These are phyloP conservation scores for Aspergillus sp. DNA, from an alignment of 2,329 filamentous ascomycete species.

Conservation along the genomic window DNA sequence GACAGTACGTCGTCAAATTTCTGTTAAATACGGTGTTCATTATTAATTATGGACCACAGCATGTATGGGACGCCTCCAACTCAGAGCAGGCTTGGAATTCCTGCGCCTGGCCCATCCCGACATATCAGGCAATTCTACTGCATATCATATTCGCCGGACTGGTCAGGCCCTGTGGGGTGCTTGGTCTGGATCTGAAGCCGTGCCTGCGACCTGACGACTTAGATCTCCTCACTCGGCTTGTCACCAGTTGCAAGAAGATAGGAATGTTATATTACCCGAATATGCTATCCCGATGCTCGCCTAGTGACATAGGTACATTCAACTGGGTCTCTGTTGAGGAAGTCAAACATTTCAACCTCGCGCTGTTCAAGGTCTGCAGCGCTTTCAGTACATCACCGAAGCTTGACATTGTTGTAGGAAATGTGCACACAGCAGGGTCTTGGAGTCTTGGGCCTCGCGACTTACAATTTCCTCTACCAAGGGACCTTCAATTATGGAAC, in stretches of 20 bases:
- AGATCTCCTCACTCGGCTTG: slow-evolving; percentile 22
- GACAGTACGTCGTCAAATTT: slow-evolving; percentile 14
- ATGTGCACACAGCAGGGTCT: too few relatives aligned
- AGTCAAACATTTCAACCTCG: slow-evolving; percentile 29
- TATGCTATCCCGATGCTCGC: slow-evolving; percentile 20
- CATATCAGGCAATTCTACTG: slow-evolving; percentile 33
- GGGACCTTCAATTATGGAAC: too few relatives aligned
- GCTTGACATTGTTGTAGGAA: too few relatives aligned
- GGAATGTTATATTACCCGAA: slow-evolving; percentile 32
- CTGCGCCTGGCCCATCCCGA: slow-evolving; percentile 31
- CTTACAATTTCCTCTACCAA: too few relatives aligned
- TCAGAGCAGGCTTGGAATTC: neutral
- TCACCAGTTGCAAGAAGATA: slow-evolving; percentile 26
- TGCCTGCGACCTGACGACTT: slow-evolving; percentile 6
- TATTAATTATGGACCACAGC: slow-evolving; percentile 9
- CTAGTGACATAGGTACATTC: slow-evolving; percentile 15
- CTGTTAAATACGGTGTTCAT: accelerated
- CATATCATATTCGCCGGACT: slow-evolving; percentile 29
- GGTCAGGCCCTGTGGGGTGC: neutral
- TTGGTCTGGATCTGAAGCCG: slow-evolving; percentile 17
- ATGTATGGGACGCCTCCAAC: slow-evolving; percentile 24
- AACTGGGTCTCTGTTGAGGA: slow-evolving; percentile 30
- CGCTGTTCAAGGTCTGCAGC: slow-evolving; percentile 26
- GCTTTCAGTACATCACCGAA: neutral
- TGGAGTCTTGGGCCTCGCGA: too few relatives aligned